Base-by-base conservation (phyloP, 768 basidiomycete species). In the Lanmaoa rubissima region DNA sequence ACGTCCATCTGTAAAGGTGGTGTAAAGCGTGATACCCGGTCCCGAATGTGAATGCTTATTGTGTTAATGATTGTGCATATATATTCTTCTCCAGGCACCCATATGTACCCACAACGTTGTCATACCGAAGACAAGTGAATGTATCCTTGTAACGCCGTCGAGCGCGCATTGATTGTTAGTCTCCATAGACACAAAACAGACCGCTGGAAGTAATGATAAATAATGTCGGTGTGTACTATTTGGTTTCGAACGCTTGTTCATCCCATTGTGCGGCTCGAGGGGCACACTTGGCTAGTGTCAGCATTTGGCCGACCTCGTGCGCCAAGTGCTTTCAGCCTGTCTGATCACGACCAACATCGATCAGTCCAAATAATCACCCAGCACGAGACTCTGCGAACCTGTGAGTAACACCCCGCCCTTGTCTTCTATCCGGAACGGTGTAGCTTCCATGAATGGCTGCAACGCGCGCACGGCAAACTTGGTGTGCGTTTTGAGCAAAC, bases 351-450 rank as follows among this genome's bases (percentile, higher is more conserved):
- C 48, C 7, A 24, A 14, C 16, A 7, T 31, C 1, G 8, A 17
- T 63, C 34, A 63, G 32, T 45, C 19, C 21, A 39, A 36, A 19
- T 12, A 17, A 16, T 8, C 17, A 50, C 14, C 13, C 12, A 36
- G 41, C 8, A 36, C 13, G 13, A 10, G 19, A 1, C 7, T 16
- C 1, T 19, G 12, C 62, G 10, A 38, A 71, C 68, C 68, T 67
- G 49, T 59, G 21, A 71, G 36, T 19, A 62, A 53, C 44, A 56
- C 24, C 0, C 70, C 62, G 0, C 64, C 54, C 19, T 45, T 14
- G 47, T 71, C 70, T 51, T 72, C 68, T 11, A 70, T 2, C 14
- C 65, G 68, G 31, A 69, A 57, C 2, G 49, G 9, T 8, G 43
- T 1, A 3, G 21, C 53, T 1, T 24, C 55, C 28, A 53, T 34